Conservation (phyloP, 352 stramenopile species). For the Phytophthora syringae region DNA sequence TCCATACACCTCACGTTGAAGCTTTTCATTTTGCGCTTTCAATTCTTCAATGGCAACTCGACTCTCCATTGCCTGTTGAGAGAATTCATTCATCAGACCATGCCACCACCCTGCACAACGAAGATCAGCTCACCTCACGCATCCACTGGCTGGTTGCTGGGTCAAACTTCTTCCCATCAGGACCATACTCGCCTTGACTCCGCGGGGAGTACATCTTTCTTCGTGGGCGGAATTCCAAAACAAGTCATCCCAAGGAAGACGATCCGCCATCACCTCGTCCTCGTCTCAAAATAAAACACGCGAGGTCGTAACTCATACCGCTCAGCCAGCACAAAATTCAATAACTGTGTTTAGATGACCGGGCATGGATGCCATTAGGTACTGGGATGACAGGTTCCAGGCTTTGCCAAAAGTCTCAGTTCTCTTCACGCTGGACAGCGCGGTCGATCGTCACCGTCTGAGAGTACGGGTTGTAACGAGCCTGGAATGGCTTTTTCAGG, state of each 20-base stretch:
- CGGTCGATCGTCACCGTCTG: constrained; percentile 86
- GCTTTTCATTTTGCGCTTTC: constrained; percentile 61
- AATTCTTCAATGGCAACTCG: constrained; percentile 59
- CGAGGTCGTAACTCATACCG: neutral
- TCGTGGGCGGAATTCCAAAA: constrained; percentile 22
- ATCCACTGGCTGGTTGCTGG: constrained; percentile 65
- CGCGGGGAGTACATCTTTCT: constrained; percentile 44
- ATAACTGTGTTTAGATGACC: constrained; percentile 11
- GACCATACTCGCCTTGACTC: constrained; percentile 25
- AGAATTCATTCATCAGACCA: constrained; percentile 3
- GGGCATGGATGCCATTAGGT: neutral
- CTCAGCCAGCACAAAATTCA: neutral
- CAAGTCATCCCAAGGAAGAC: constrained; percentile 14
- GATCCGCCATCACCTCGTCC: constrained; percentile 18
- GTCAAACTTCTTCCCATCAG: constrained; percentile 58
- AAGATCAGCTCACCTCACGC: constrained; percentile 47
- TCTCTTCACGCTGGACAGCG: constrained; percentile 69
- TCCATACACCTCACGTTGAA: constrained; percentile 63
- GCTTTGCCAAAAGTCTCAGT: constrained; percentile 11
- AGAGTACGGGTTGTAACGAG: constrained; percentile 94
- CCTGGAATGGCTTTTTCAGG: constrained; percentile 96
- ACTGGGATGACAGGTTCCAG: neutral
- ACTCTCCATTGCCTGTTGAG: constrained; percentile 54
- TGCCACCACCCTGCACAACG: neutral
- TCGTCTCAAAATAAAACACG: constrained; percentile 41